These are phyloP conservation scores for Erysiphe neolycopersici DNA, from an alignment of 2,329 filamentous ascomycete genomes.

Conservation along the genomic window DNA sequence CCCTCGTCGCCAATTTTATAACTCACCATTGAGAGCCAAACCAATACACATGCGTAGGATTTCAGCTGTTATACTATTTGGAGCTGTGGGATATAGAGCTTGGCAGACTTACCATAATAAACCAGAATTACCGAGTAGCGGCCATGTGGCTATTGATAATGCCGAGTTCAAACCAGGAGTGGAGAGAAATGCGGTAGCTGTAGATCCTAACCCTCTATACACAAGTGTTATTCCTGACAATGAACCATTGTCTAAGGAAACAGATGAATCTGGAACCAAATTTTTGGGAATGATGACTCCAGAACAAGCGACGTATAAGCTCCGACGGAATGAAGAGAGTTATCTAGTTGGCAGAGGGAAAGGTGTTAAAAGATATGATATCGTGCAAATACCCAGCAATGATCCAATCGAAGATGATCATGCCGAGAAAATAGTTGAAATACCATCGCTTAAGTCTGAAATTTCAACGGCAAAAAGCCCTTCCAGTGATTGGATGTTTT, in stretches of 20 bases:
- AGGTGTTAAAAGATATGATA: constrained; percentile 81
- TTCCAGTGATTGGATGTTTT: constrained; percentile 94
- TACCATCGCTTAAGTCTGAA: constrained; percentile 31
- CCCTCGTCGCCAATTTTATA: constrained; percentile 11
- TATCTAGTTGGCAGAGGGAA: constrained; percentile 71
- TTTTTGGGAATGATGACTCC: constrained; percentile 91
- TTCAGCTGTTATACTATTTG: constrained; percentile 35
- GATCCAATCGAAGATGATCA: constrained; percentile 97
- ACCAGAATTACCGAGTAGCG: constrained; percentile 1
- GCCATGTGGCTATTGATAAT: constrained; percentile 9
- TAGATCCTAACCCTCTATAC: constrained; percentile 74
- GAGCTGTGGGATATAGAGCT: constrained; percentile 43
- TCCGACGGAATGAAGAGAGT: constrained; percentile 74
- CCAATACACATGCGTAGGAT: constrained; percentile 54
- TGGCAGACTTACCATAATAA: constrained; percentile 42
- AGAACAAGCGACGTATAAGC: constrained; percentile 73
- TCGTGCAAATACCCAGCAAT: constrained; percentile 86
- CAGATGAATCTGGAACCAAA: constrained; percentile 57
- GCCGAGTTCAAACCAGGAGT: constrained; percentile 1
- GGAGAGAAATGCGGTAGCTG: constrained; percentile 49
- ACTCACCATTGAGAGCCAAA: constrained; percentile 8
- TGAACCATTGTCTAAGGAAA: constrained; percentile 66
- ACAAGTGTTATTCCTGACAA: constrained; percentile 68
- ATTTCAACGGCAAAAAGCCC: constrained; percentile 17
- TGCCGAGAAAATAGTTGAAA: constrained; percentile 89